These are phyloP conservation scores for Sporobolomyces phaffii DNA, from an alignment of 768 basidiomycete species.

Conservation along the genomic window DNA sequence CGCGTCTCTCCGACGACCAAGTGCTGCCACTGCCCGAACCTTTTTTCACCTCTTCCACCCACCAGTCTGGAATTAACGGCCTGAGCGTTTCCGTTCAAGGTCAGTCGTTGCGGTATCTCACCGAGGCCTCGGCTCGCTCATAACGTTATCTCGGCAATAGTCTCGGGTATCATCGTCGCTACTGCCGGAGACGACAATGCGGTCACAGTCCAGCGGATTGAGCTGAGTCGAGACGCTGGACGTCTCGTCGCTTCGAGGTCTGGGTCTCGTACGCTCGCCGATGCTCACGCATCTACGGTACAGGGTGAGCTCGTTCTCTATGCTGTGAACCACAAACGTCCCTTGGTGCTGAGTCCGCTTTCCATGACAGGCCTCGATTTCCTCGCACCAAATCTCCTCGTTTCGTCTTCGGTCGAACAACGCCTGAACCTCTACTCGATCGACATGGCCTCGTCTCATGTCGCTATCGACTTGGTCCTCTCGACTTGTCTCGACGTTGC, in stretches of 20 bases:
- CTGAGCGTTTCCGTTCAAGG: neutral
- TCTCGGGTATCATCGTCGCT: no score
- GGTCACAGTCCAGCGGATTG: neutral
- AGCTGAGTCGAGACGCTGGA: neutral
- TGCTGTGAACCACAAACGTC: neutral
- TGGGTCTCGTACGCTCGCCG: neutral
- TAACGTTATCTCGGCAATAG: no score
- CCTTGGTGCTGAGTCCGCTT: neutral
- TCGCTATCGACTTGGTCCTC: neutral
- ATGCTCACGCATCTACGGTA: conserved; percentile 9
- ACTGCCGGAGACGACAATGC: conserved; percentile 21
- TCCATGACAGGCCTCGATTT: conserved; percentile 8
- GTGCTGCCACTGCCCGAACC: no score
- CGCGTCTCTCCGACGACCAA: no score
- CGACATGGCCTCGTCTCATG: neutral
- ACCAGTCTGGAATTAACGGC: conserved; percentile 20
- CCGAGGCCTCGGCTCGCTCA: no score
- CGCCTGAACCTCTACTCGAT: conserved; percentile 7
- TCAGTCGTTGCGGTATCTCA: no score
- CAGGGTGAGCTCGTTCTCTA: neutral
- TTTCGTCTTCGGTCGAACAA: conserved; percentile 22
- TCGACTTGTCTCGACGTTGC: conserved; percentile 12
- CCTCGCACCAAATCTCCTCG: conserved; percentile 1
- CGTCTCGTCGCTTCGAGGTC: neutral
- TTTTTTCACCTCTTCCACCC: neutral